Evolutionary conservation across 1,284 basidiomycete genomes (phyloP).

Genomic region (Trichosporon sp.): DNA sequence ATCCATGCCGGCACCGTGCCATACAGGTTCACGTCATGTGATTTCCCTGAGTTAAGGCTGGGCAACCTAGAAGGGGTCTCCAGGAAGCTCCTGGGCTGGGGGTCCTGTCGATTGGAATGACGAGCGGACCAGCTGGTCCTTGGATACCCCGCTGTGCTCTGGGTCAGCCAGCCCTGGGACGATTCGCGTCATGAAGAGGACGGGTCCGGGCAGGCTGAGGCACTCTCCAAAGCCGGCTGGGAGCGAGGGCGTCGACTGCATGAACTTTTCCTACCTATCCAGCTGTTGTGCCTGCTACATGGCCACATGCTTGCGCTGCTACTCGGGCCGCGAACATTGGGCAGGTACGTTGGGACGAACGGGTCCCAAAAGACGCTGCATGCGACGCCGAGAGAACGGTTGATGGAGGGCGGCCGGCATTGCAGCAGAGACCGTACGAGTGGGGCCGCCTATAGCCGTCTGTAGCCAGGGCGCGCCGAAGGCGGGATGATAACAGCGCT

Average conservation of each 20-base stretch:
- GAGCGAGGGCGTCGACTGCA: too few relatives aligned
- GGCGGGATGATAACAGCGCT: too few relatives aligned
- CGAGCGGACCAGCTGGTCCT: not conserved
- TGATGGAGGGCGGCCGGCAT: too few relatives aligned
- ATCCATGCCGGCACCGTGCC: slow-evolving; percentile 1
- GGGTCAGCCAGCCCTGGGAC: not conserved
- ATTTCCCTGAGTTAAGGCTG: not conserved
- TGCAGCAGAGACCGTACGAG: too few relatives aligned
- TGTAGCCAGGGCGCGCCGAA: too few relatives aligned
- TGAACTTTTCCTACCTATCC: too few relatives aligned
- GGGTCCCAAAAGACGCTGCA: not conserved
- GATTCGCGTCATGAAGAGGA: not conserved
- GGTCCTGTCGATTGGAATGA: not conserved
- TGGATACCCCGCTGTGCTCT: not conserved
- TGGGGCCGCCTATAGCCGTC: too few relatives aligned
- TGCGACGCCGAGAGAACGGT: not conserved
- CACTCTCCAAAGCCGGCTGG: not conserved
- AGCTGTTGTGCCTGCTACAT: not conserved
- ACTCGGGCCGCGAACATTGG: too few relatives aligned
- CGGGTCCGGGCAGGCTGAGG: not conserved
- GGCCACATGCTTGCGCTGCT: too few relatives aligned
- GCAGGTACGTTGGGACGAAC: not conserved
- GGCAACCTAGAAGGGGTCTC: not conserved
- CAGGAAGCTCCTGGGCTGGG: not conserved
- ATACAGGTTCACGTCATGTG: not conserved